phyloP scores from a whole-genome alignment of 1,139 yeast species.

The Sugiyamaella castrensis region DNA sequence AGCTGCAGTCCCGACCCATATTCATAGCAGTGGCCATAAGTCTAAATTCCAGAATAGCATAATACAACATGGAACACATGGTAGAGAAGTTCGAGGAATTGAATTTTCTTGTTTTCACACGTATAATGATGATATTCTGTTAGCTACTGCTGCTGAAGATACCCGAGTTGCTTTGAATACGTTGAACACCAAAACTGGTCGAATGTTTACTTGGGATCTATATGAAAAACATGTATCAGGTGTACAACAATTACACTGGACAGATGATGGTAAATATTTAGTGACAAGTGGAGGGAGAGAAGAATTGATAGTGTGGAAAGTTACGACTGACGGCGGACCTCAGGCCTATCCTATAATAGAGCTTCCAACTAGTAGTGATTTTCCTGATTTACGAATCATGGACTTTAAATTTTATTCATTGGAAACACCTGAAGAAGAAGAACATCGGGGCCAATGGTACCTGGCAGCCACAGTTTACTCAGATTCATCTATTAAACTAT shows the following conservation, averaged over 20 bases:
- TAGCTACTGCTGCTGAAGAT: slow-evolving; percentile 84
- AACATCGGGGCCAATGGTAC: slow-evolving; percentile 42
- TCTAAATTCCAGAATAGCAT: slow-evolving; percentile 33
- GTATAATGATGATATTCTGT: slow-evolving; percentile 32
- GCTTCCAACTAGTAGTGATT: slow-evolving; percentile 42
- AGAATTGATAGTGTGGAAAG: slow-evolving; percentile 78
- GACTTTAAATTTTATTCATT: slow-evolving; percentile 48
- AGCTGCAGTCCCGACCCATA: slow-evolving; percentile 36
- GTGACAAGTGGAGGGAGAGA: slow-evolving; percentile 84
- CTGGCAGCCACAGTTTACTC: slow-evolving; percentile 73
- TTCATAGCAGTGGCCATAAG: slow-evolving; percentile 14
- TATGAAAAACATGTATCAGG: slow-evolving; percentile 86
- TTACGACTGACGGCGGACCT: slow-evolving; percentile 32
- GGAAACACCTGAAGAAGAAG: slow-evolving; percentile 36
- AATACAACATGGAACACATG: slow-evolving; percentile 69
- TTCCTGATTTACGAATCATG: slow-evolving; percentile 87
- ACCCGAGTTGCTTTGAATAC: slow-evolving; percentile 64
- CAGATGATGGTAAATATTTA: slow-evolving; percentile 48
- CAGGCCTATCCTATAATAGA: slow-evolving; percentile 28
- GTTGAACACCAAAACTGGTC: slow-evolving; percentile 43
- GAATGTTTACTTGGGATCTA: slow-evolving; percentile 51
- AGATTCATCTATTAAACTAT: slow-evolving; percentile 69
- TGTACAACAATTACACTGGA: slow-evolving; percentile 67
- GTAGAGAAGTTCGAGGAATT: slow-evolving; percentile 61
- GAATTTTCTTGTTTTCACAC: slow-evolving; percentile 30